Base-by-base conservation (phyloP, 345 rosid genomes). In the Populus nigra region DNA sequence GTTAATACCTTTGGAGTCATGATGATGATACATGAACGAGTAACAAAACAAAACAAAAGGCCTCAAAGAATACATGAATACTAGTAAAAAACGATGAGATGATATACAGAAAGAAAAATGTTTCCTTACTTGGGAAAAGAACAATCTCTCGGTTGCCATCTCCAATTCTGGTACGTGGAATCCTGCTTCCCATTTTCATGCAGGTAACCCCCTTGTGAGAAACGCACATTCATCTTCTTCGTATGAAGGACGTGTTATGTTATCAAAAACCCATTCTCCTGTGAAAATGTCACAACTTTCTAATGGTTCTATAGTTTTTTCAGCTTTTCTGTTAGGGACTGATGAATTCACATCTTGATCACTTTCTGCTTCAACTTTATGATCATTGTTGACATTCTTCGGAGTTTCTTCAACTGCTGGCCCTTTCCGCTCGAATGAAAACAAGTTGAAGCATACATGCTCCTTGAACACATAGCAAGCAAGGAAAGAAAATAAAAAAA, bases 231-330 rank as follows among this genome's bases (percentile, higher is more conserved):
- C 83, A 5, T 70, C 68, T 70, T 80, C 83, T 71, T 75, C 65
- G 66, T 80, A 80, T 25, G 75, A 45, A n/a, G 83, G 83, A 65
- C 35, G 79, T 7, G 83, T 75, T 3, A 22, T 0, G 2, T 80
- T 80, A 25, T 80, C 79, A 68, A 80, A 59, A 80, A 75, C 79
- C 83, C 83, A 80, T 13, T 75, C 79, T 71, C 83, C 83, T 25
- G 35, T 53, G 72, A 80, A 80, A 5, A 80, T 35, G 18, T 80
- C 68, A 25, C 83, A 80, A 4, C 65, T 79, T 39, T 57, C 71
- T 66, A 55, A 49, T 27, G 77, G 68, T 45, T 67, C 31, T 9
- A 39, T 59, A 20, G 25, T 72, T 5, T 59, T 62, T 16, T 61
- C 38, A 29, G 75, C 31, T 29, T 71, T 35, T 7, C 25, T 65